These are phyloP conservation scores for Solanum ossicruentum DNA, from an alignment of 257 asterid genomes.

Conservation along the genomic window DNA sequence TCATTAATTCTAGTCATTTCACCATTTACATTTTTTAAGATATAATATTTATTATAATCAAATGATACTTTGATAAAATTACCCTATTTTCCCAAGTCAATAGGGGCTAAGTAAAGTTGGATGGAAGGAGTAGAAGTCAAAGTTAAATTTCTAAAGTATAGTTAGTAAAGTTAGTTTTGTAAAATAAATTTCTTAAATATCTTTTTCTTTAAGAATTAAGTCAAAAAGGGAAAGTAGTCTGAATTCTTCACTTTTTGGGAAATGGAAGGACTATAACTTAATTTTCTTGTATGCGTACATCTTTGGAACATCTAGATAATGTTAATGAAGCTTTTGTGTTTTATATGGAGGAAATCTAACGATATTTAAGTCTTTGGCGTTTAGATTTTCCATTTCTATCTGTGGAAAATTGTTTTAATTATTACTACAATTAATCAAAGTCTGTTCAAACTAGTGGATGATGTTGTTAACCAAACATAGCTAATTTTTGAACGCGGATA, in stretches of 20 bases:
- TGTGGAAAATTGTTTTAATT: background rate
- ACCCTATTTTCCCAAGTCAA: too few species aligned
- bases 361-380: background rate
- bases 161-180: background rate
- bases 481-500: background rate
- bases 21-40: too few species aligned
- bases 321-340: background rate
- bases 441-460: background rate
- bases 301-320: background rate
- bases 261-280: background rate
- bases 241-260: background rate
- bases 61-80: too few species aligned
- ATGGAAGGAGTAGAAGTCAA: background rate
- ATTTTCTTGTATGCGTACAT: background rate
- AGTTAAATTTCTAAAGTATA: background rate
- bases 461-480: background rate
- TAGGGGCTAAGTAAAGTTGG: too few species aligned
- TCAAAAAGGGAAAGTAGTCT: background rate
- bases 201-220: too few species aligned
- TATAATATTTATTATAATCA: too few species aligned
- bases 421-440: background rate
- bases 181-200: too few species aligned
- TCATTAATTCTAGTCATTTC: too few species aligned
- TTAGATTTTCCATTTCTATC: background rate
- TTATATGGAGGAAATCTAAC: background rate